A percentile compares a stretch with the other conserved stretches of the same genome.
These are phyloP conservation scores for Cryptococcus sp. DNA, from an alignment of 1,284 basidiomycete species.

Conservation along the genomic window DNA sequence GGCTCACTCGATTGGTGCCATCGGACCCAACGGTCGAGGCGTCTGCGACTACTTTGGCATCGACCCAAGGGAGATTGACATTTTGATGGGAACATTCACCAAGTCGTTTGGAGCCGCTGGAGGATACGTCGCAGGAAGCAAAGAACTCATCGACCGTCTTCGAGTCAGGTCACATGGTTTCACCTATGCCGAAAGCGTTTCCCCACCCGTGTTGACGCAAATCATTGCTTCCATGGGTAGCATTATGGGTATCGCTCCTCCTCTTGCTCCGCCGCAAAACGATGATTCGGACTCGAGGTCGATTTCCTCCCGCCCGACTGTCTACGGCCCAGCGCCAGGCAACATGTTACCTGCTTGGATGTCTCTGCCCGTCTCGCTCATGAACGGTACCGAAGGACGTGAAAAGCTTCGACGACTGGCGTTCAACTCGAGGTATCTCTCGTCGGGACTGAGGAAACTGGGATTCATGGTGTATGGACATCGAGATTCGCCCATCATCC, in stretches of 20 bases:
- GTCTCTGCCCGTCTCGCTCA: conserved; percentile 59
- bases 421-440: conserved; percentile 92
- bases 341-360: conserved; percentile 65
- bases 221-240: conserved; percentile 87
- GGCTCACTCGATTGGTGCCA: conserved; percentile 93
- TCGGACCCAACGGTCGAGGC: conserved; percentile 89
- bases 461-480: conserved; percentile 97
- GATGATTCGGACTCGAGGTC: conserved; percentile 48
- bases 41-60: conserved; percentile 93
- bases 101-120: conserved; percentile 98
- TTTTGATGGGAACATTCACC: conserved; percentile 98
- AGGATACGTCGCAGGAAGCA: conserved; percentile 86
- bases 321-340: conserved; percentile 60
- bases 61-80: conserved; percentile 73
- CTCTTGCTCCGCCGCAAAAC: conserved; percentile 41
- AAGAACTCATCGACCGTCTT: conserved; percentile 72
- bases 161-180: conserved; percentile 78
- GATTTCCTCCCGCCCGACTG: conserved; percentile 25
- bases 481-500: conserved; percentile 87
- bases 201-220: conserved; percentile 86
- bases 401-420: conserved; percentile 79
- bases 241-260: conserved; percentile 81
- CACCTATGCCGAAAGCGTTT: conserved; percentile 83
- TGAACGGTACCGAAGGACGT: conserved; percentile 76
- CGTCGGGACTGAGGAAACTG: conserved; percentile 77